phyloP scores from a whole-genome alignment of 805 yeast genomes.

The Kuraishia ogatae region DNA sequence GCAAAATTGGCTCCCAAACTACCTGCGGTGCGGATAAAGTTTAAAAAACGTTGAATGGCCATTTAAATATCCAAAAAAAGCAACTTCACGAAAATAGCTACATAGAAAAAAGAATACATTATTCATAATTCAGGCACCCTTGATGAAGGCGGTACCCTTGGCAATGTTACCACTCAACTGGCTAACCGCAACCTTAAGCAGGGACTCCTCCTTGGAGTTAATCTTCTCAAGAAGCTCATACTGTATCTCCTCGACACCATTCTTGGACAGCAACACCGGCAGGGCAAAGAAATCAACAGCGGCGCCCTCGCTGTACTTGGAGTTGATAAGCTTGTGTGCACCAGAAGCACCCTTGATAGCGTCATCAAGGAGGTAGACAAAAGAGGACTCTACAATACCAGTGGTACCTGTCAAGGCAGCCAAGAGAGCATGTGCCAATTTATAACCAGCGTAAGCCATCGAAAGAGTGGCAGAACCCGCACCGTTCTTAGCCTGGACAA shows the following conservation, averaged over 20 bases:
- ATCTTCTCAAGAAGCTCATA: conserved; percentile 40
- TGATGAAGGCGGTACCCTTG: conserved; percentile 48
- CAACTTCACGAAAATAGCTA: not conserved
- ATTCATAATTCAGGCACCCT: conserved; percentile 9
- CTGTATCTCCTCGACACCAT: conserved; percentile 52
- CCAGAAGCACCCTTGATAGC: conserved; percentile 43
- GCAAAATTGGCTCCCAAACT: too few species aligned
- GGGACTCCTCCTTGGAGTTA: conserved; percentile 43
- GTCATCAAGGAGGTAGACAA: conserved; percentile 40
- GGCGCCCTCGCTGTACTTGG: conserved; percentile 22
- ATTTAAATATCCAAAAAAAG: not conserved
- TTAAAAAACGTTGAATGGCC: not conserved
- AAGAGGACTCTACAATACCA: conserved; percentile 60
- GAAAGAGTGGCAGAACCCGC: conserved; percentile 91
- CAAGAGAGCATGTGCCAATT: conserved; percentile 56
- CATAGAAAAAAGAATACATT: not conserved
- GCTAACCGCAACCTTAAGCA: conserved; percentile 42
- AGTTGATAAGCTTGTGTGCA: conserved; percentile 31
- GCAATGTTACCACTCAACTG: conserved; percentile 47
- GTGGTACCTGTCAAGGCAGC: conserved; percentile 49
- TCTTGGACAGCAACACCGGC: conserved; percentile 46
- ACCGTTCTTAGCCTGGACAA: conserved; percentile 88
- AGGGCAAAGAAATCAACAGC: conserved; percentile 44
- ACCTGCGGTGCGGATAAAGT: too few species aligned
- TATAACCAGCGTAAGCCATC: conserved; percentile 89